phyloP scores from a whole-genome alignment of 768 basidiomycete genomes.

The Trametes elegans region DNA sequence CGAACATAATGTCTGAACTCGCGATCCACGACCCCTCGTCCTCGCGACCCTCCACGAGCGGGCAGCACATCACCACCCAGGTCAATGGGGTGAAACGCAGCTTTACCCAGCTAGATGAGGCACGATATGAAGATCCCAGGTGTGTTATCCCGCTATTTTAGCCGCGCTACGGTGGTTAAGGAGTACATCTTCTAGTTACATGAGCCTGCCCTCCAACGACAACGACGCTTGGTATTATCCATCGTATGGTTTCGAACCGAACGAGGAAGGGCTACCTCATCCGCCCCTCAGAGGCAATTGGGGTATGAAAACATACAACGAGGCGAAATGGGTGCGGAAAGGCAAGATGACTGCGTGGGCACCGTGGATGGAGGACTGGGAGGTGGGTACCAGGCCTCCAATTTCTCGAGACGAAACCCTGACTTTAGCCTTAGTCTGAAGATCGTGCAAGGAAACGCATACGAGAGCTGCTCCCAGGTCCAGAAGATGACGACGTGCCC shows the following conservation, averaged over 20 bases:
- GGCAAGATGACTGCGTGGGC: constrained; percentile 87
- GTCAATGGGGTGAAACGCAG: constrained; percentile 18
- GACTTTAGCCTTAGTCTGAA: constrained; percentile 57
- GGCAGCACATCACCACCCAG: constrained; percentile 14
- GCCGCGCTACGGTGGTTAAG: background rate
- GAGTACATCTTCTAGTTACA: constrained; percentile 15
- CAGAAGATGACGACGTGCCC: constrained; percentile 67
- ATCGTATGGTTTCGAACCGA: constrained; percentile 68
- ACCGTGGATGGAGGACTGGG: constrained; percentile 82
- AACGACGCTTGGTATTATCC: constrained; percentile 84
- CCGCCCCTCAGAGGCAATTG: constrained; percentile 68
- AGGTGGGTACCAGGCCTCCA: constrained; percentile 46
- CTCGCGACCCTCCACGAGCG: constrained; percentile 24
- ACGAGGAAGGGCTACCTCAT: constrained; percentile 44
- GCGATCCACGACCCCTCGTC: constrained; percentile 13
- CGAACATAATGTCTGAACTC: constrained; percentile 12
- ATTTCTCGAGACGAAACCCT: background rate
- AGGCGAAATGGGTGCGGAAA: constrained; percentile 78
- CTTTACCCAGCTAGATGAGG: constrained; percentile 21
- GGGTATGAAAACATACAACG: constrained; percentile 75
- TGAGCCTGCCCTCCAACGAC: constrained; percentile 49
- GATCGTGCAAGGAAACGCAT: constrained; percentile 82
- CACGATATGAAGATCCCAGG: constrained; percentile 29
- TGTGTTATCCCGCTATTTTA: background rate
- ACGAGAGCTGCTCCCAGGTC: constrained; percentile 58